Conservation (phyloP, 257 asterid genomes). For the Dorcoceras hygrometricum region DNA sequence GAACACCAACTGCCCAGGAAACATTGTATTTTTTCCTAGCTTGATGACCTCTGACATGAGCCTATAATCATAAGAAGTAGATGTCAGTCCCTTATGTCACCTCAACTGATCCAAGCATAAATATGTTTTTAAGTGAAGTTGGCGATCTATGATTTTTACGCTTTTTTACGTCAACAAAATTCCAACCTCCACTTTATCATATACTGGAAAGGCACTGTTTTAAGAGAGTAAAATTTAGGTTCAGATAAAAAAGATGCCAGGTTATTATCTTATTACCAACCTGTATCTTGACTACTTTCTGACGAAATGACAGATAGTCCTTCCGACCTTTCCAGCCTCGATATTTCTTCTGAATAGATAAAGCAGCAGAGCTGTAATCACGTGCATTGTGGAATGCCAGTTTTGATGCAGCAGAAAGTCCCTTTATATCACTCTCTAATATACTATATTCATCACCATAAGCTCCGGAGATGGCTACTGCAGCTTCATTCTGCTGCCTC, state of each 20-base stretch:
- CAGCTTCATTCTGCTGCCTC: conserved; percentile 59
- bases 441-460: conserved; percentile 49
- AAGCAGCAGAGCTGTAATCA: conserved; percentile 70
- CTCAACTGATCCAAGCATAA: not conserved
- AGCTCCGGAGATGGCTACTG: conserved; percentile 27
- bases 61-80: conserved; percentile 42
- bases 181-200: not conserved
- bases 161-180: not conserved
- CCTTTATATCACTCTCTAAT: conserved; percentile 42
- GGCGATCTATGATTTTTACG: not conserved
- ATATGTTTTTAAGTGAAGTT: not conserved
- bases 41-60: conserved; percentile 94
- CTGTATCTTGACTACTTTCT: conserved; percentile 96
- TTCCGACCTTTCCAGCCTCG: conserved; percentile 91
- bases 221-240: not conserved
- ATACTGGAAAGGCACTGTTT: not conserved
- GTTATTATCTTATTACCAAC: conserved; percentile 25
- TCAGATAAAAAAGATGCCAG: not conserved
- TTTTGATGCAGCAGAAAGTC: conserved; percentile 67
- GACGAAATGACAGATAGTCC: conserved; percentile 77
- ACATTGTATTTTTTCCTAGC: conserved; percentile 72
- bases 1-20: conserved; percentile 89
- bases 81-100: not conserved
- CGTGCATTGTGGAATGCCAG: conserved; percentile 55
- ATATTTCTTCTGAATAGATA: conserved; percentile 85